Percentiles rank a stretch among this genome's conserved stretches.
These are phyloP conservation scores for Candida insectalens DNA, from an alignment of 805 yeast species.

Conservation along the genomic window DNA sequence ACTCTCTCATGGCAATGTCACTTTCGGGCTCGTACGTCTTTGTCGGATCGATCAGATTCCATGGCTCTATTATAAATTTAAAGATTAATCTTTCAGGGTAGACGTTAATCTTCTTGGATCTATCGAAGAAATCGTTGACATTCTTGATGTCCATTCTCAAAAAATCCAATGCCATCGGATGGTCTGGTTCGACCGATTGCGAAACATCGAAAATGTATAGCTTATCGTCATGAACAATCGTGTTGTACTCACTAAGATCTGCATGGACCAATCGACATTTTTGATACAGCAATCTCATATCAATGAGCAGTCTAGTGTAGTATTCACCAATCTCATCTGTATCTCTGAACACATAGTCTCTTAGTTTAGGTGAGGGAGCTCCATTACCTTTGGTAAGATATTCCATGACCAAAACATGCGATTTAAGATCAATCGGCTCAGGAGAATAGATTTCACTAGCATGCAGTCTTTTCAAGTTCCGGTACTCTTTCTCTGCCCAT, in stretches of 20 bases:
- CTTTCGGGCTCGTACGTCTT: conserved; percentile 22
- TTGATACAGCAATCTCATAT: conserved; percentile 82
- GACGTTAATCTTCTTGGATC: conserved; percentile 61
- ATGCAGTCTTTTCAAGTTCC: conserved; percentile 80
- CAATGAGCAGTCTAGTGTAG: conserved; percentile 71
- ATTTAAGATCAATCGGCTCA: conserved; percentile 77
- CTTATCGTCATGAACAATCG: conserved; percentile 70
- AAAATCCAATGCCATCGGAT: conserved; percentile 92
- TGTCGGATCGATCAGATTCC: conserved; percentile 22
- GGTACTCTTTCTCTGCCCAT: conserved; percentile 97
- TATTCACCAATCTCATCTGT: conserved; percentile 55
- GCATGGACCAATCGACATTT: conserved; percentile 92
- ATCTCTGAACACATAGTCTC: conserved; percentile 69
- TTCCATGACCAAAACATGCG: conserved; percentile 93
- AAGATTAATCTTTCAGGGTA: conserved; percentile 78
- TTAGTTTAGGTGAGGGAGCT: conserved; percentile 83
- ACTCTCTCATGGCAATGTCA: conserved; percentile 30
- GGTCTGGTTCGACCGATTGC: conserved; percentile 96
- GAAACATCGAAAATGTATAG: conserved; percentile 92
- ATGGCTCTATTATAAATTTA: conserved; percentile 55
- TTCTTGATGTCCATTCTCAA: conserved; percentile 96
- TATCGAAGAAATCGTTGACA: conserved; percentile 76
- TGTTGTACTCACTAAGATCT: conserved; percentile 90
- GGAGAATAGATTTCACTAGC: conserved; percentile 85
- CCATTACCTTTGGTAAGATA: conserved; percentile 71